phyloP scores from a whole-genome alignment of 208 protist species.

The Angomonas ambiguus region DNA sequence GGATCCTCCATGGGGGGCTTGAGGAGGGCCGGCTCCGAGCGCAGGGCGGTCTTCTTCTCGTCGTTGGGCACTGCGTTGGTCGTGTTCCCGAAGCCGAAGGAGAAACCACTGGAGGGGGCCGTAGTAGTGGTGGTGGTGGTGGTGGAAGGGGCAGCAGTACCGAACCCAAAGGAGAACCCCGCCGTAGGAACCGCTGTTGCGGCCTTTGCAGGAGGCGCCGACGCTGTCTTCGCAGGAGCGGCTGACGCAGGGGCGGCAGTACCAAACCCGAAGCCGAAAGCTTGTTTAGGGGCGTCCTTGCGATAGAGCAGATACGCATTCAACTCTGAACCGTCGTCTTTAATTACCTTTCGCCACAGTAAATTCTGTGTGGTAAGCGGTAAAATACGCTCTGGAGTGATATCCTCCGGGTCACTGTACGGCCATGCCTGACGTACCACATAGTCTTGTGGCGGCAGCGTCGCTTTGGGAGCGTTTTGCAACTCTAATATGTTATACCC shows the following conservation, averaged over 20 bases:
- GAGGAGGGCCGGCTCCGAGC: not conserved
- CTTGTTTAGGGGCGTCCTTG: too few relatives aligned
- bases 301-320: conserved; percentile 73
- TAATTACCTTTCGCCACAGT: conserved; percentile 72
- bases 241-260: not conserved
- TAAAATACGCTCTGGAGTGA: conserved; percentile 82
- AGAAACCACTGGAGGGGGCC: not conserved
- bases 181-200: conserved; percentile 7
- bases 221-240: not conserved
- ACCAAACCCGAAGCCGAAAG: conserved; percentile 38
- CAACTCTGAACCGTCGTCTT: conserved; percentile 62
- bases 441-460: conserved; percentile 71
- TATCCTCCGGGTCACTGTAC: conserved; percentile 83
- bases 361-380: conserved; percentile 56
- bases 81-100: not conserved
- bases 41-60: not conserved
- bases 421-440: conserved; percentile 85
- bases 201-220: not conserved
- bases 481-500: conserved; percentile 77
- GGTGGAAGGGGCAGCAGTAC: conserved; percentile 2
- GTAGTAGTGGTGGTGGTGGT: conserved; percentile 4
- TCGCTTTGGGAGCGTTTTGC: conserved; percentile 34
- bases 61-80: conserved; percentile 1
- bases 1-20: conserved; percentile 33
- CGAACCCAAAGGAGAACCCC: conserved; percentile 26